Evolutionary conservation across 352 stramenopile species (phyloP).

Genomic region (Globisporangium rhizosaccharum): DNA sequence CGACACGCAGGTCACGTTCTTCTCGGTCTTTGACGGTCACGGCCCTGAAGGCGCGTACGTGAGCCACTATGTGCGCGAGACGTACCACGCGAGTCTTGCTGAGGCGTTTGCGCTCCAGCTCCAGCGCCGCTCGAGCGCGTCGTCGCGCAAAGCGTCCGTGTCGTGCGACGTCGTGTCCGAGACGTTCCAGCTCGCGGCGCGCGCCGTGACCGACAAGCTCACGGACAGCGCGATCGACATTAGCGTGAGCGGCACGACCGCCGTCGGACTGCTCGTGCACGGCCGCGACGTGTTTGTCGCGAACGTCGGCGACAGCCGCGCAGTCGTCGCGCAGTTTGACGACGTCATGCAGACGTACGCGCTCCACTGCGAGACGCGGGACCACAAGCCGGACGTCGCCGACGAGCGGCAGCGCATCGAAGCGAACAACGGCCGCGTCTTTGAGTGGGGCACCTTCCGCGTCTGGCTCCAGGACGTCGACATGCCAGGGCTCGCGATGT

Average conservation of each 20-base stretch:
- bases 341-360: slow-evolving; percentile 31
- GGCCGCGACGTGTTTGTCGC: slow-evolving; percentile 62
- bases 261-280: slow-evolving; percentile 52
- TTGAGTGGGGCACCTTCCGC: slow-evolving; percentile 70
- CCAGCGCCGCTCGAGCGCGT: background rate
- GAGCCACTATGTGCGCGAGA: slow-evolving; percentile 64
- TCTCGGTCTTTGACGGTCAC: slow-evolving; percentile 77
- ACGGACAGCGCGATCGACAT: slow-evolving; percentile 53
- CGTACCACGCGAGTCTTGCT: slow-evolving; percentile 51
- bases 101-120: slow-evolving; percentile 23
- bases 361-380: slow-evolving; percentile 54
- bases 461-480: slow-evolving; percentile 85
- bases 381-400: slow-evolving; percentile 76
- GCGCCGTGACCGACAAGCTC: slow-evolving; percentile 34
- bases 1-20: slow-evolving; percentile 46
- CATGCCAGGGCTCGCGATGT: slow-evolving; percentile 84
- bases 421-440: slow-evolving; percentile 66
- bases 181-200: slow-evolving; percentile 46
- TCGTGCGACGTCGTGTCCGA: slow-evolving; percentile 38
- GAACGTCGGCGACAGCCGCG: slow-evolving; percentile 73
- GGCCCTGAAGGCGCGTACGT: slow-evolving; percentile 69
- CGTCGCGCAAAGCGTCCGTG: slow-evolving; percentile 13
- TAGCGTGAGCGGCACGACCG: slow-evolving; percentile 74
- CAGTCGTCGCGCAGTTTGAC: slow-evolving; percentile 41
- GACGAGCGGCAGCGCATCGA: slow-evolving; percentile 70